These are phyloP conservation scores for Amphibolis antarctica DNA, from an alignment of 106 monocot genomes.

Conservation along the genomic window DNA sequence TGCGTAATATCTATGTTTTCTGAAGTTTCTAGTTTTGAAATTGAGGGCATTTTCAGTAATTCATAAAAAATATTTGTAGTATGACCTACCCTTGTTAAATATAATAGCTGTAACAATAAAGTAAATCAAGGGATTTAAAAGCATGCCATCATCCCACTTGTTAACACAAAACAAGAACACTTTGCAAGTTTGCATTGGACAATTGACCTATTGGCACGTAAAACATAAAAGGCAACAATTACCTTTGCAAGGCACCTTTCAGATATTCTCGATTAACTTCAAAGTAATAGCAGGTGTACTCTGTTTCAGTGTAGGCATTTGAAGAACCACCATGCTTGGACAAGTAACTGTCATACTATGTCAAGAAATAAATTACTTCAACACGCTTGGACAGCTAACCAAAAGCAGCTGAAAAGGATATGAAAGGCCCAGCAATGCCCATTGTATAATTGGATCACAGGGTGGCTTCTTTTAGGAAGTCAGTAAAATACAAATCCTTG, in stretches of 20 bases:
- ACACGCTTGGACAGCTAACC: neutral
- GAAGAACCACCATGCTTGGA: slow-evolving; percentile 94
- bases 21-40: too few species aligned
- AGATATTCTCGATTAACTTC: slow-evolving; percentile 83
- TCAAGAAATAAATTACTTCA: neutral
- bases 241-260: slow-evolving; percentile 93
- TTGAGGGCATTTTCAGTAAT: too few species aligned
- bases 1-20: too few species aligned
- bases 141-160: neutral
- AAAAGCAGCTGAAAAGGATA: too few species aligned
- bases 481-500: too few species aligned
- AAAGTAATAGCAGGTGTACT: slow-evolving; percentile 91
- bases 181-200: neutral
- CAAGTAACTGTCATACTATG: slow-evolving; percentile 92
- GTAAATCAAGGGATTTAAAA: too few species aligned
- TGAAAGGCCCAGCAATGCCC: too few species aligned
- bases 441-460: too few species aligned
- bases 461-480: too few species aligned
- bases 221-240: neutral
- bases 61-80: too few species aligned
- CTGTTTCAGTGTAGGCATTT: slow-evolving; percentile 94
- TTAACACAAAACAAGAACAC: neutral
- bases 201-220: neutral
- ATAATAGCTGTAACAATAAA: too few species aligned
- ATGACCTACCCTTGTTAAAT: too few species aligned